Evolutionary conservation across 495 filamentous ascomycete species (phyloP), one percentile per base, ranked within the genome.

Genomic region (Darksidea phi): DNA sequence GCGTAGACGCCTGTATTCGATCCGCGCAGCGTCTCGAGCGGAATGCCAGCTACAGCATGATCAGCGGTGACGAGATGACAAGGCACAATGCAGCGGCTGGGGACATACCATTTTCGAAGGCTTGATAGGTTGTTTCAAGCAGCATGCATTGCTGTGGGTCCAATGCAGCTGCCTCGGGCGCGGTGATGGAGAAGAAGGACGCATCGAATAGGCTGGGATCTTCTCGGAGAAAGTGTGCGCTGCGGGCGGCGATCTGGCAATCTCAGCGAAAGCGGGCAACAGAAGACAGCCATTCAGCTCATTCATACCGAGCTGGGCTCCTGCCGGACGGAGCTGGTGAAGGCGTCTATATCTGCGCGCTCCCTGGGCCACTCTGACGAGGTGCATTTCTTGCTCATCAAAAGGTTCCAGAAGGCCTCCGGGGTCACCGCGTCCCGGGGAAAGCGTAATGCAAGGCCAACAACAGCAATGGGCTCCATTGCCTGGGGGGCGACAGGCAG

Each of bases 371-470:
- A 48, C 7, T 8, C 7, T 17, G 8, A 10, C 20, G 13, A 23
- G 7, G 20, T 23, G 18, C 20, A n/a, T 17, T 48, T 18, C 15
- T n/a, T n/a, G 8, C 20, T n/a, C 20, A n/a, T 7, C 23, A 84
- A 63, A 59, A 87, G 76, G 36, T 85, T 69, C 84, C 84, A 88
- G 51, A 88, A 77, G 47, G 75, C 76, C 41, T 77, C 75, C 17
- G 79, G 77, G 58, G 66, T 78, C 25, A 75, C 74, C 23, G 79
- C 77, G 53, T 78, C 77, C 5, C 79, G 83, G 15, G 85, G 83
- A 60, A 88, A 82, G 25, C 82, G 78, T 57, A 81, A 85, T 18
- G 77, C 76, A 73, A 85, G 77, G 42, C 84, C 83, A 57, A 86
- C 72, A 25, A 86, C 75, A 17, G 83, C 84, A 49, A 86, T 85